phyloP scores from a whole-genome alignment of 192 early-diverging fungal genomes.

The Rhizoclosmatium sp. region DNA sequence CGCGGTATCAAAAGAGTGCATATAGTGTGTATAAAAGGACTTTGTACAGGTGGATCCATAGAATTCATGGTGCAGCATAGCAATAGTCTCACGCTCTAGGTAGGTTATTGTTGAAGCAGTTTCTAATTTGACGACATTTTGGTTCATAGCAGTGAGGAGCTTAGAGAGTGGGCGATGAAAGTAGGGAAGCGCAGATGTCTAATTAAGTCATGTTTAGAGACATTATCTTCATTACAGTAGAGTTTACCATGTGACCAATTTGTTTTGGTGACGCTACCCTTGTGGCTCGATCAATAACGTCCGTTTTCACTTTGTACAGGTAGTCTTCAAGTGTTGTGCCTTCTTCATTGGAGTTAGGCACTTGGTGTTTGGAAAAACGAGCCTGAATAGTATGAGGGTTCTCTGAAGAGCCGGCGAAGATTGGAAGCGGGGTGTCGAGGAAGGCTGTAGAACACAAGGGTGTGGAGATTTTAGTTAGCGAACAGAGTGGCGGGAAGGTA shows the following conservation, averaged over 20 bases:
- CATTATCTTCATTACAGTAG: neutral
- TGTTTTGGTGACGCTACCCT: conserved; percentile 56
- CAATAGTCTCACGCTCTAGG: conserved; percentile 60
- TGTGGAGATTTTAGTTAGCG: neutral
- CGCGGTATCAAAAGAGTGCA: conserved; percentile 47
- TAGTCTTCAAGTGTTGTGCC: conserved; percentile 51
- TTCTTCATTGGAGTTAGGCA: conserved; percentile 38
- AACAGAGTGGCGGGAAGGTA: neutral
- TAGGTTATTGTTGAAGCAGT: conserved; percentile 63
- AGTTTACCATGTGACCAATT: conserved; percentile 64
- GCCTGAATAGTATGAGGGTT: conserved; percentile 33
- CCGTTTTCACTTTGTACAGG: conserved; percentile 53
- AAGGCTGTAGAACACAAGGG: conserved; percentile 39
- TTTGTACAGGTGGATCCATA: conserved; percentile 31
- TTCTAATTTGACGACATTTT: conserved; percentile 68
- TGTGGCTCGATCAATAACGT: conserved; percentile 61
- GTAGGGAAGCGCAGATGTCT: conserved; percentile 62
- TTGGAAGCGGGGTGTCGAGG: conserved; percentile 48
- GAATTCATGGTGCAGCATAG: conserved; percentile 65
- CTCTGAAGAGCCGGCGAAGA: conserved; percentile 48
- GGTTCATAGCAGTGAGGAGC: conserved; percentile 63
- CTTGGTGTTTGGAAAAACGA: conserved; percentile 41
- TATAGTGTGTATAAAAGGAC: conserved; percentile 55
- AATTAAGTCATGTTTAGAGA: neutral
- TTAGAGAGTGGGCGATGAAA: conserved; percentile 62